phyloP scores from a whole-genome alignment of 176 grass and related monocot species.

The Avena insularis region DNA sequence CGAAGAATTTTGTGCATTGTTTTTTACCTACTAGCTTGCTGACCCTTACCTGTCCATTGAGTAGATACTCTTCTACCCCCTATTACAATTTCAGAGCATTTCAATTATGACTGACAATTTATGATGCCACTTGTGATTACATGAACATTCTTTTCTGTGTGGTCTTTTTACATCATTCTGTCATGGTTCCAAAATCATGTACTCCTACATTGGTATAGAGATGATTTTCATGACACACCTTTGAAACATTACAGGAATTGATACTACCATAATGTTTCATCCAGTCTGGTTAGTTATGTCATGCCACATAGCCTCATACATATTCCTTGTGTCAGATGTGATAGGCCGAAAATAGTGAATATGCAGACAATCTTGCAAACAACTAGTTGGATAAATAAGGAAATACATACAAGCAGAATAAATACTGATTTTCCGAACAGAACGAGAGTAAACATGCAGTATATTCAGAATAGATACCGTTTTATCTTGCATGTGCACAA shows the following conservation, averaged over 20 bases:
- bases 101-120: too few species aligned
- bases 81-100: too few species aligned
- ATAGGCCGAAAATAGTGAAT: slow-evolving; percentile 82
- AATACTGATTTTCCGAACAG: not conserved
- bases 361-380: slow-evolving; percentile 45
- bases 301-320: slow-evolving; percentile 75
- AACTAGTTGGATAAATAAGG: not conserved
- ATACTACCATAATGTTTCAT: slow-evolving; percentile 46
- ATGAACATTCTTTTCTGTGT: too few species aligned
- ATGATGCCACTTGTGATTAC: too few species aligned
- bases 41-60: too few species aligned
- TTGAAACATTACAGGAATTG: slow-evolving; percentile 92
- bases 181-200: not conserved
- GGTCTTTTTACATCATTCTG: too few species aligned
- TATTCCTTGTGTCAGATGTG: slow-evolving; percentile 50
- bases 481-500: not conserved
- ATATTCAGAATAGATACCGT: not conserved
- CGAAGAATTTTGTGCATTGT: too few species aligned
- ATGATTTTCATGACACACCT: slow-evolving; percentile 55
- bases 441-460: not conserved
- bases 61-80: too few species aligned
- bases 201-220: slow-evolving; percentile 20
- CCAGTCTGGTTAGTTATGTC: slow-evolving; percentile 55
- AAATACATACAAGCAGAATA: not conserved
- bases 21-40: too few species aligned